Conservation (phyloP, 306 rosid genomes). For the Corylus avellana region DNA sequence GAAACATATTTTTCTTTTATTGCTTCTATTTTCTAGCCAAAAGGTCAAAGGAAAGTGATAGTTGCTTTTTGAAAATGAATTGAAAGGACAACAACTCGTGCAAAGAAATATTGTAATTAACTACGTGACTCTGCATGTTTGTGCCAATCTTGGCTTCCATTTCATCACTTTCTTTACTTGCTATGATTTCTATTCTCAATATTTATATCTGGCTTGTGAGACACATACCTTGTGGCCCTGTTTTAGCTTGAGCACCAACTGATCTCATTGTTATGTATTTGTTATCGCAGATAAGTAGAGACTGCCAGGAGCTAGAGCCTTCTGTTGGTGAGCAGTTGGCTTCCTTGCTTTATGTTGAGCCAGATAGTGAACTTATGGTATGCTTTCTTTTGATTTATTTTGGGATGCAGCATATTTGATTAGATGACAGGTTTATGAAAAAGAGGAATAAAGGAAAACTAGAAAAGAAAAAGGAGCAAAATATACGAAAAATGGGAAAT, state of each 20-base stretch:
- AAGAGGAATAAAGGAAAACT: not conserved
- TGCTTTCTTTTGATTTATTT: conserved; percentile 26
- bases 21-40: not conserved
- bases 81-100: not conserved
- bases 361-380: conserved; percentile 99
- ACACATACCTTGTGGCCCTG: conserved; percentile 2
- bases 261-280: conserved; percentile 24
- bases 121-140: not conserved
- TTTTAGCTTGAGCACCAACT: conserved; percentile 3
- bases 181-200: not conserved
- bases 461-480: not conserved
- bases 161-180: not conserved
- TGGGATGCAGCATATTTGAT: conserved; percentile 14
- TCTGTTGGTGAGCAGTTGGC: conserved; percentile 95
- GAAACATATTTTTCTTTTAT: not conserved
- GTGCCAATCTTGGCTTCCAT: not conserved
- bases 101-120: not conserved
- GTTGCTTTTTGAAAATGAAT: no score
- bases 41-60: not conserved
- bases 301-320: conserved; percentile 96
- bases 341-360: conserved; percentile 95
- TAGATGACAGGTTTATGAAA: conserved; percentile 5
- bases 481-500: not conserved
- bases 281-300: conserved; percentile 93
- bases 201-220: conserved; percentile 15